Base-by-base conservation (phyloP, 2,329 filamentous ascomycete genomes). In the Neofusicoccum kwambonambiense region DNA sequence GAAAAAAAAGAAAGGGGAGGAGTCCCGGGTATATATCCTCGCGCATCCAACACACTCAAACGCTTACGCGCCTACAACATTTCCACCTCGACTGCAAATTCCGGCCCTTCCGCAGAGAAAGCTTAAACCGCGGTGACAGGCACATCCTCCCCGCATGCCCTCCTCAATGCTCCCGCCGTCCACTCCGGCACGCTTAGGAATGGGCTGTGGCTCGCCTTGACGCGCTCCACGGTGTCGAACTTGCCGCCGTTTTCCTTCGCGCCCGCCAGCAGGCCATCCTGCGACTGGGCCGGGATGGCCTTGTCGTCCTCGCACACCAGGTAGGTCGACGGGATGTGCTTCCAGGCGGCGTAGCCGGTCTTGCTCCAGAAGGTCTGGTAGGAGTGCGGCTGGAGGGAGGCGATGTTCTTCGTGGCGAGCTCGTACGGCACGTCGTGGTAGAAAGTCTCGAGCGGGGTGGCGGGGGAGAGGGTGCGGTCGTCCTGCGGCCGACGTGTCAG, bases 161-260 rank as follows among this genome's bases (percentile, higher is more conserved):
- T 65, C 64, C 68, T 64, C 52, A 80, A 69, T 65, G 74, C 72
- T 13, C 66, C 69, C 3, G 74, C 78, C 58, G 76, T 69, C 54
- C 72, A 72, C 51, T 72, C 73, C 0, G 77, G 74, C 69, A 70
- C 74, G 39, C 75, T 78, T 68, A 81, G 65, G 67, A 80, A 82
- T 17, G 78, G 79, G 67, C 76, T 79, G 68, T 82, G 79, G 1
- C 76, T 74, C 13, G 68, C 69, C 64, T 76, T 71, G 4, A 76
- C 60, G 19, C 71, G 75, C 61, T 73, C 73, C 4, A 75, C 71
- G 42, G 6, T 2, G 35, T 62, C 58, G 19, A 63, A 22, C 47
- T 35, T 71, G 70, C 17, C 76, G 34, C 13, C 35, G 0, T 39
- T 67, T 1, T 74, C 69, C 0, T 66, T 75, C 34, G 74, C 71